phyloP scores from a whole-genome alignment of 75 land plant species.

The Cupressus sempervirens region DNA sequence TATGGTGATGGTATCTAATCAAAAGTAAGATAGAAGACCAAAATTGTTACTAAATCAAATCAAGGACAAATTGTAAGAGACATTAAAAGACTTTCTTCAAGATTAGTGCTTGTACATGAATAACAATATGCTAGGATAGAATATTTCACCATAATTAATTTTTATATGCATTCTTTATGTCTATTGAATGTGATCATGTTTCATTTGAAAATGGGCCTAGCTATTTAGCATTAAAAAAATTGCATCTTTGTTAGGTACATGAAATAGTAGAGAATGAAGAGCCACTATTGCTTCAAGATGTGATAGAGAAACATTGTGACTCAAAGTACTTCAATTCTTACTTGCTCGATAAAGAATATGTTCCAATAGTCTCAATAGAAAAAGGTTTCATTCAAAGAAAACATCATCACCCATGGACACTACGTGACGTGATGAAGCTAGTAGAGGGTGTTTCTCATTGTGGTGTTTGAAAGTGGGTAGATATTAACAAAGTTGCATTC shows the following conservation, averaged over 20 bases:
- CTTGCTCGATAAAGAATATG: constrained; percentile 14
- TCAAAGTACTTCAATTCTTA: neutral
- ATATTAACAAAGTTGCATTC: constrained; percentile 68
- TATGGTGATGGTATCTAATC: neutral
- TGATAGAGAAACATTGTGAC: neutral
- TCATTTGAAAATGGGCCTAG: neutral
- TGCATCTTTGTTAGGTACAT: constrained; percentile 1
- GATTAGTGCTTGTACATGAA: neutral
- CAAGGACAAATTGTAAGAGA: neutral
- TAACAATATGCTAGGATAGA: neutral
- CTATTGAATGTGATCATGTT: neutral
- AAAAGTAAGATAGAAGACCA: neutral
- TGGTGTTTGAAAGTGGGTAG: constrained; percentile 93
- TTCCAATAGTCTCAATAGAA: constrained; percentile 20
- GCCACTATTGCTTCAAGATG: neutral
- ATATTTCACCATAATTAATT: neutral
- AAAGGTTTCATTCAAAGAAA: constrained; percentile 46
- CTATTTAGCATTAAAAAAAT: neutral
- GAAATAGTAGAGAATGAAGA: neutral
- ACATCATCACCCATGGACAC: constrained; percentile 76
- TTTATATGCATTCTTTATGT: neutral
- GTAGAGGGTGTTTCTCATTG: constrained; percentile 78
- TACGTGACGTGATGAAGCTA: constrained; percentile 68
- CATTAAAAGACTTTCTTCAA: neutral
- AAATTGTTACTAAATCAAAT: neutral